phyloP scores from a whole-genome alignment of 176 grass and related monocot species.

The Oryza coarctata region DNA sequence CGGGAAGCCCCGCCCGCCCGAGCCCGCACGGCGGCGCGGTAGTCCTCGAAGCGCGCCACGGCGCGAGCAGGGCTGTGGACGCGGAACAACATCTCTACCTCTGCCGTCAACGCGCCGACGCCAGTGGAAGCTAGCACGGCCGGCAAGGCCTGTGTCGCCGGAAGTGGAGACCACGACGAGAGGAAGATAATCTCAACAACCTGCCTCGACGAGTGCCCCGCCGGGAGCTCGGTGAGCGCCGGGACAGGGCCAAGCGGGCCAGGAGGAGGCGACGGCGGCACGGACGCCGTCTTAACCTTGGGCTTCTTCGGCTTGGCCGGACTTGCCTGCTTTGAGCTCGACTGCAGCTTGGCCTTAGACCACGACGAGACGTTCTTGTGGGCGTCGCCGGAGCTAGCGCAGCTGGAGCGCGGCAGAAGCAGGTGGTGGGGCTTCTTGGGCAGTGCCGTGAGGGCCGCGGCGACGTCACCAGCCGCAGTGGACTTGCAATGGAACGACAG shows the following conservation, averaged over 20 bases:
- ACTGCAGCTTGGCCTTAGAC: slow-evolving; percentile 19
- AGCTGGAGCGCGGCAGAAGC: slow-evolving; percentile 51
- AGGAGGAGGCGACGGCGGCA: slow-evolving; percentile 44
- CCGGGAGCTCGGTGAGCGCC: slow-evolving; percentile 73
- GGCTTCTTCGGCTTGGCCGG: slow-evolving; percentile 31
- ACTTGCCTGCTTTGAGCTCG: slow-evolving; percentile 9
- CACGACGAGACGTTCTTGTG: slow-evolving; percentile 32
- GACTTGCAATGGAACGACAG: slow-evolving; percentile 85
- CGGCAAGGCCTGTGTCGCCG: slow-evolving; percentile 17
- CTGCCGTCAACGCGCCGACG: slow-evolving; percentile 46
- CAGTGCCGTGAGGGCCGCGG: slow-evolving; percentile 15
- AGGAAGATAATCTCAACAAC: slow-evolving; percentile 96
- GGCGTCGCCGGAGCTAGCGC: slow-evolving; percentile 53
- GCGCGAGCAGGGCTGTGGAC: slow-evolving; percentile 77
- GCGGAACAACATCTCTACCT: slow-evolving; percentile 94
- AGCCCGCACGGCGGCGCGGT: slow-evolving; percentile 56
- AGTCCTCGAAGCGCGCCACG: slow-evolving; percentile 83
- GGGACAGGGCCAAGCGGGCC: slow-evolving; percentile 46
- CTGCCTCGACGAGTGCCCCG: slow-evolving; percentile 74
- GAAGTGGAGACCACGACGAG: slow-evolving; percentile 56
- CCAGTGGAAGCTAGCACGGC: background rate
- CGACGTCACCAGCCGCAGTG: slow-evolving; percentile 70
- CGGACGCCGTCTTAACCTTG: slow-evolving; percentile 13
- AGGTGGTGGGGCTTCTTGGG: slow-evolving; percentile 45
- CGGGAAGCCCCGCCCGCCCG: slow-evolving; percentile 46